phyloP scores from a whole-genome alignment of 768 basidiomycete species.

The Leccinum olivaceopallidum region DNA sequence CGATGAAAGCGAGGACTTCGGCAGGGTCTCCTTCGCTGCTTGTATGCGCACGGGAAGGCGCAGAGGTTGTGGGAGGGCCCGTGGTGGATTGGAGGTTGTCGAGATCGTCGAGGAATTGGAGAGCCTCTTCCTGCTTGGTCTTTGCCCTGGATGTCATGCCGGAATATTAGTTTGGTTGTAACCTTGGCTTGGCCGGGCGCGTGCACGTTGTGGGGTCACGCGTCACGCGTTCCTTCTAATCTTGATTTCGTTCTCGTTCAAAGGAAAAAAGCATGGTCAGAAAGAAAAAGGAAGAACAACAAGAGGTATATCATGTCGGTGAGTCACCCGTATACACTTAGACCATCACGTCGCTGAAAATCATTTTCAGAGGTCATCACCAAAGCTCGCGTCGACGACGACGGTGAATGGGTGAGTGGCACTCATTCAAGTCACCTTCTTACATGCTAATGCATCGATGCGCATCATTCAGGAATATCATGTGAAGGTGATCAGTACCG shows the following conservation, averaged over 20 bases:
- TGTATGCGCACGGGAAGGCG: conserved; percentile 23
- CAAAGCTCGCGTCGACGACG: conserved; percentile 51
- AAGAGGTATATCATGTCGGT: conserved; percentile 53
- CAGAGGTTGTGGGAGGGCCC: conserved; percentile 22
- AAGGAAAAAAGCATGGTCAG: conserved; percentile 19
- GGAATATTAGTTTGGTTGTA: background rate
- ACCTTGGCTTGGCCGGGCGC: background rate
- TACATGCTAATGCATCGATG: background rate
- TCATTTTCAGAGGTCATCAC: conserved; percentile 55
- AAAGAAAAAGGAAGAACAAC: conserved; percentile 30
- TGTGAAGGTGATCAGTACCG: conserved; percentile 55
- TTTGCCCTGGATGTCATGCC: conserved; percentile 52
- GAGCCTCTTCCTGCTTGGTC: conserved; percentile 85
- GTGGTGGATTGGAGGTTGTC: conserved; percentile 68
- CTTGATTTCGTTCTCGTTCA: background rate
- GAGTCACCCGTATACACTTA: conserved; percentile 13
- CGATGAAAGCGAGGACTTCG: conserved; percentile 89
- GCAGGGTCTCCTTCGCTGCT: conserved; percentile 65
- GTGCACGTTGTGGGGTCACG: background rate
- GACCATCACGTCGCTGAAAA: background rate
- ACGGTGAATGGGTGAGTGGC: conserved; percentile 52
- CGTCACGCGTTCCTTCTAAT: conserved; percentile 18
- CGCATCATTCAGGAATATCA: conserved; percentile 51
- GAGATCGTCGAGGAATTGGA: conserved; percentile 92
- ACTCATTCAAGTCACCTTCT: background rate